Conservation (phyloP, 2,329 filamentous ascomycete genomes). For the Xylariaceae sp. region DNA sequence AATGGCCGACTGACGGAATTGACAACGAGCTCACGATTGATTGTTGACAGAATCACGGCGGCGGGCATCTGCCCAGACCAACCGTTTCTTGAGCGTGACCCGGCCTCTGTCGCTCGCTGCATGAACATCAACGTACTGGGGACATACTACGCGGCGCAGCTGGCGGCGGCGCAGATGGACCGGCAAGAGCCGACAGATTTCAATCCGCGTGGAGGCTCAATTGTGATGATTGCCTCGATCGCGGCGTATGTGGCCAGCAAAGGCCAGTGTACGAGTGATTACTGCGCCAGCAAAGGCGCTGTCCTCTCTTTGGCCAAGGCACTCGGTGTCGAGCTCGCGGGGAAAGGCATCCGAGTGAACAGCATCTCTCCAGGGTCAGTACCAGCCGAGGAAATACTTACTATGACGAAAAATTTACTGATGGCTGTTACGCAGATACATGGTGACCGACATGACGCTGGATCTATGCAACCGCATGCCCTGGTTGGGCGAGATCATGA, state of each 20-base stretch:
- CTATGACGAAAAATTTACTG: too few species aligned
- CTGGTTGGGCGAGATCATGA: conserved; percentile 32
- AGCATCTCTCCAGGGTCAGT: conserved; percentile 32
- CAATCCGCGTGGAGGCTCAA: conserved; percentile 26
- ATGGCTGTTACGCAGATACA: conserved; percentile 25
- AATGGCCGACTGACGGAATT: too few species aligned
- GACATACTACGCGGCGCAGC: conserved; percentile 34
- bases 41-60: conserved; percentile 5
- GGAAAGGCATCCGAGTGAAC: conserved; percentile 29
- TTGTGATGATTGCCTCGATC: conserved; percentile 33
- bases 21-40: neutral
- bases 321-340: conserved; percentile 33
- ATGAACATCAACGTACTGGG: conserved; percentile 29
- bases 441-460: conserved; percentile 33
- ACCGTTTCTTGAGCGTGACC: conserved; percentile 14
- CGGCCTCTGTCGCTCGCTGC: conserved; percentile 22
- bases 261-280: conserved; percentile 32
- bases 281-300: conserved; percentile 45
- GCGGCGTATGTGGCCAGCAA: conserved; percentile 30
- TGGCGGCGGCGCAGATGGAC: conserved; percentile 34
- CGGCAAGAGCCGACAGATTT: conserved; percentile 23
- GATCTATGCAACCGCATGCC: conserved; percentile 26
- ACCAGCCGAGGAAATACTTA: neutral
- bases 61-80: conserved; percentile 12
- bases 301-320: conserved; percentile 41